Conservation (phyloP, 1,284 basidiomycete genomes). For the Vanrija sp. region DNA sequence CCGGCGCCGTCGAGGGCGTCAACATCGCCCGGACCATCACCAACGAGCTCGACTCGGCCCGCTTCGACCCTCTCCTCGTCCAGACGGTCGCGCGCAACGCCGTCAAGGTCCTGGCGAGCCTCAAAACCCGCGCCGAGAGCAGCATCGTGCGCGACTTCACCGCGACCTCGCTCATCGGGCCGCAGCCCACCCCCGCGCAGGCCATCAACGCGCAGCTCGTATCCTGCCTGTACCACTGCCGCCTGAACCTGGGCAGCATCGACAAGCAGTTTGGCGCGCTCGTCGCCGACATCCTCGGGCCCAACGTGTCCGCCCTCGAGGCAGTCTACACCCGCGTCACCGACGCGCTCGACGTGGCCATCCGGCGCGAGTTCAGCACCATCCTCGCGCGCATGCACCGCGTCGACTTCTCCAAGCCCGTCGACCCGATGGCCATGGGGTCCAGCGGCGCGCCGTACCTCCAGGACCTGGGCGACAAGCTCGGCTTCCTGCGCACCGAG, state of each 20-base stretch:
- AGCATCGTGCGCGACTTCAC: slow-evolving; percentile 72
- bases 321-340: slow-evolving; percentile 61
- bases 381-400: slow-evolving; percentile 77
- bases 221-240: slow-evolving; percentile 72
- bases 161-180: slow-evolving; percentile 69
- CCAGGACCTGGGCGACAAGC: slow-evolving; percentile 81
- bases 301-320: slow-evolving; percentile 60
- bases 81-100: slow-evolving; percentile 71
- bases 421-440: slow-evolving; percentile 61
- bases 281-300: slow-evolving; percentile 60
- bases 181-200: slow-evolving; percentile 71
- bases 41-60: slow-evolving; percentile 87
- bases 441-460: slow-evolving; percentile 73
- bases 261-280: slow-evolving; percentile 65
- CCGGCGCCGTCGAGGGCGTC: slow-evolving; percentile 69
- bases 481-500: slow-evolving; percentile 71
- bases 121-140: slow-evolving; percentile 60
- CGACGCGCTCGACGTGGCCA: slow-evolving; percentile 65
- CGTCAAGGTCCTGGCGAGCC: slow-evolving; percentile 61
- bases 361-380: slow-evolving; percentile 70
- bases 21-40: slow-evolving; percentile 69
- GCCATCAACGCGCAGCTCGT: slow-evolving; percentile 68
- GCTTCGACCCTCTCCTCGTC: slow-evolving; percentile 85
- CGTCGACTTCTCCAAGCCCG: slow-evolving; percentile 68
- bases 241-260: slow-evolving; percentile 64